These are phyloP conservation scores for Shiraia bambusicola DNA, from an alignment of 2,329 filamentous ascomycete genomes.

Conservation along the genomic window DNA sequence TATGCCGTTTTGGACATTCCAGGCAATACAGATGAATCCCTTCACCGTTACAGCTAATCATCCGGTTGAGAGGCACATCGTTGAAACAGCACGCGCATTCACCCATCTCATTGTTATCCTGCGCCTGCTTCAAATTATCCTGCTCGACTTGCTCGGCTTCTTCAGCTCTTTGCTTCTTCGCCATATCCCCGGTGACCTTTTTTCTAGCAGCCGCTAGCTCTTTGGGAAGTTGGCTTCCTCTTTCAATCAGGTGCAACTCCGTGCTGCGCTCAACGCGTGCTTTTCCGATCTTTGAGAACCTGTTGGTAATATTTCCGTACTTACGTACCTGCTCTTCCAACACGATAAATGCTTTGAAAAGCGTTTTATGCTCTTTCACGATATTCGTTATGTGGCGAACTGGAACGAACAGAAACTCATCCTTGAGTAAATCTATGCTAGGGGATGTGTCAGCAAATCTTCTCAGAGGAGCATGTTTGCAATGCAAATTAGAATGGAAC, in stretches of 20 bases:
- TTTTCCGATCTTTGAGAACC: constrained; percentile 23
- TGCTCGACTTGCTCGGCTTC: constrained; percentile 33
- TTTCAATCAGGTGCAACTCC: constrained; percentile 21
- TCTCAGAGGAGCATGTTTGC: neutral
- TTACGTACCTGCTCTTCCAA: constrained; percentile 34
- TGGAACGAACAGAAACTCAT: constrained; percentile 46
- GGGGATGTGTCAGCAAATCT: constrained; percentile 9
- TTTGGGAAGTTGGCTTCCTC: constrained; percentile 31
- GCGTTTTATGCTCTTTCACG: constrained; percentile 33
- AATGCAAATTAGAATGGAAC: neutral
- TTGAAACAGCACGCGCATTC: constrained; percentile 75
- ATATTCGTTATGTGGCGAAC: constrained; percentile 38
- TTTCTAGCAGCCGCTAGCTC: constrained; percentile 36
- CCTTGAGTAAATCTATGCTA: constrained; percentile 43
- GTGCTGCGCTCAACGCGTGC: constrained; percentile 21
- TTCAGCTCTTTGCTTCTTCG: constrained; percentile 30
- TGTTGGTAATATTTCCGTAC: constrained; percentile 14
- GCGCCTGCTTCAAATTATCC: constrained; percentile 36
- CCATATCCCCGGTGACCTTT: constrained; percentile 12
- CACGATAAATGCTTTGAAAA: constrained; percentile 43
- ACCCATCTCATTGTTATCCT: constrained; percentile 49
- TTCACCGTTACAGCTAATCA: constrained; percentile 66
- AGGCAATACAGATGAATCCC: constrained; percentile 68
- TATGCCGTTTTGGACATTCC: constrained; percentile 64
- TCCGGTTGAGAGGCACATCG: constrained; percentile 65